Conservation (phyloP, 495 filamentous ascomycete genomes). For the Staphylotrichum longicolle region DNA sequence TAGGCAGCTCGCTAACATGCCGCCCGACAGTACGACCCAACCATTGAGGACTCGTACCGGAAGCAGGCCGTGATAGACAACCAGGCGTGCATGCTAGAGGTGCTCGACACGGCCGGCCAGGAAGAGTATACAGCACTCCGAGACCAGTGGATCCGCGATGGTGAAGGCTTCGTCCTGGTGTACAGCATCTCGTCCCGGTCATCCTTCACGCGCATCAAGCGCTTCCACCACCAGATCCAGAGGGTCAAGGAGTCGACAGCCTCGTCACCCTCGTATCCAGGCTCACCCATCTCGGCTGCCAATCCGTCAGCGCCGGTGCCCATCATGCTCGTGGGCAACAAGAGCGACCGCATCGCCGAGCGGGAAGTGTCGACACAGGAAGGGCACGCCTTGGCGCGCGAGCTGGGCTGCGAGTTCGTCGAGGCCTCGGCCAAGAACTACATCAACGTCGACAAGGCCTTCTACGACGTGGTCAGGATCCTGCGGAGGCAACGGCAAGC, state of each 20-base stretch:
- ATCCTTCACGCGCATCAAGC: slow-evolving; percentile 90
- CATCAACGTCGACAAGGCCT: slow-evolving; percentile 98
- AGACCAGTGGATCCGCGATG: slow-evolving; percentile 98
- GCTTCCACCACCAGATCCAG: slow-evolving; percentile 95
- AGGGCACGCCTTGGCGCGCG: slow-evolving; percentile 84
- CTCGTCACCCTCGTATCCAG: slow-evolving; percentile 69
- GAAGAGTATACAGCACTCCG: slow-evolving; percentile 97
- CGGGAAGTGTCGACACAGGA: slow-evolving; percentile 96
- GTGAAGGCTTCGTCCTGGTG: slow-evolving; percentile 94
- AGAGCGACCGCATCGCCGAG: slow-evolving; percentile 93
- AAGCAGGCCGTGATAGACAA: slow-evolving; percentile 98
- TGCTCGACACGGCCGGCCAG: slow-evolving; percentile 97
- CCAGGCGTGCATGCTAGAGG: slow-evolving; percentile 97
- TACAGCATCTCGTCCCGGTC: slow-evolving; percentile 97
- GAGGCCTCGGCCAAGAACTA: slow-evolving; percentile 99
- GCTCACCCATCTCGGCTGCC: slow-evolving; percentile 54
- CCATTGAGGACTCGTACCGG: slow-evolving; percentile 95
- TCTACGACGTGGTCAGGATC: slow-evolving; percentile 94
- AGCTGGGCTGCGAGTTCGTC: slow-evolving; percentile 94
- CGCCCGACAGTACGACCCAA: slow-evolving; percentile 73
- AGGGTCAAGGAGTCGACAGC: slow-evolving; percentile 92
- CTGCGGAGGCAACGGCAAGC: slow-evolving; percentile 75
- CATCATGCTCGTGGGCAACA: slow-evolving; percentile 98
- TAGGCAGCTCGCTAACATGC: slow-evolving; percentile 28
- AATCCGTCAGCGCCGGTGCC: slow-evolving; percentile 67